Percentiles rank a stretch among this genome's conserved stretches.
These are phyloP conservation scores for Penicillium silybi DNA, from an alignment of 495 filamentous ascomycete species.

Conservation along the genomic window DNA sequence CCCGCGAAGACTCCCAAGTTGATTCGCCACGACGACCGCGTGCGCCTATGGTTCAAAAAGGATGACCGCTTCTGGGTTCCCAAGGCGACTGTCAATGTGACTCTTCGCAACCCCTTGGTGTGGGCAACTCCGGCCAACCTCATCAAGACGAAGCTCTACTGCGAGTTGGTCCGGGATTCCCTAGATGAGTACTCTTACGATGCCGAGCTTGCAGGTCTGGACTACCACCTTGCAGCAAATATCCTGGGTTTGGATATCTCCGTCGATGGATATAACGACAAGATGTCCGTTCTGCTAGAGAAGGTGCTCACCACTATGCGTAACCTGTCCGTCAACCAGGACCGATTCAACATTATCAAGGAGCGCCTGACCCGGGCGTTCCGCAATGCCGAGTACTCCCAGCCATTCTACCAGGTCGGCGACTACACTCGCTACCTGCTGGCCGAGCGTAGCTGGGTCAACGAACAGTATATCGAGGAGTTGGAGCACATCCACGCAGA, in stretches of 20 bases:
- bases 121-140: constrained; percentile 71
- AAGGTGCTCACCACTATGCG: constrained; percentile 87
- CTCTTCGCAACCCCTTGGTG: constrained; percentile 72
- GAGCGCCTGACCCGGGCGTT: constrained; percentile 72
- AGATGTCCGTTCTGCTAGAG: constrained; percentile 84
- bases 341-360: constrained; percentile 88
- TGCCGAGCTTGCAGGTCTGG: constrained; percentile 86
- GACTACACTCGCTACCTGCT: constrained; percentile 78
- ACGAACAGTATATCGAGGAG: constrained; percentile 77
- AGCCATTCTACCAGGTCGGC: constrained; percentile 87
- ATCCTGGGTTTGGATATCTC: constrained; percentile 72
- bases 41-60: constrained; percentile 97
- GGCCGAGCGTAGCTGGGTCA: constrained; percentile 70
- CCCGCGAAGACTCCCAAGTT: constrained; percentile 74
- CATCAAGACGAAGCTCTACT: constrained; percentile 77
- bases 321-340: constrained; percentile 73
- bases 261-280: constrained; percentile 92
- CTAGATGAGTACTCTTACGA: constrained; percentile 95
- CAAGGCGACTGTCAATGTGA: constrained; percentile 80
- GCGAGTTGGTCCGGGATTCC: constrained; percentile 83
- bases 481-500: constrained; percentile 67
- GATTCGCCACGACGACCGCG: constrained; percentile 78
- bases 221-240: constrained; percentile 71
- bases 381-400: constrained; percentile 80
- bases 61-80: constrained; percentile 99